phyloP scores from a whole-genome alignment of 495 filamentous ascomycete genomes.

The Antarctomyces pellizariae region DNA sequence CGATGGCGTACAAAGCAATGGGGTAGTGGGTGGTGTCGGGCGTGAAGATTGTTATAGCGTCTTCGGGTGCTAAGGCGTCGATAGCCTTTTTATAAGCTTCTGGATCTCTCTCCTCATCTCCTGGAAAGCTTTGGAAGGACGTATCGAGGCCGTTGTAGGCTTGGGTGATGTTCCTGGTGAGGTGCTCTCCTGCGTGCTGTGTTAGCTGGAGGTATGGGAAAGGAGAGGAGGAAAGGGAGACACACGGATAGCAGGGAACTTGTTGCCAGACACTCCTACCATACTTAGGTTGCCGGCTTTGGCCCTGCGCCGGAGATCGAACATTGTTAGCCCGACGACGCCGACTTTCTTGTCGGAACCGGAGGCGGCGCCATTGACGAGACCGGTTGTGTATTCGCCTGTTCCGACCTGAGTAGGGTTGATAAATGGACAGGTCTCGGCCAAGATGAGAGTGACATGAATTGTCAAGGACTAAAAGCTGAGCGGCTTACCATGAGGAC shows the following conservation, averaged over 20 bases:
- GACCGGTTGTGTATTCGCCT: conserved; percentile 92
- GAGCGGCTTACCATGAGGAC: conserved; percentile 53
- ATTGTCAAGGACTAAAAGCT: background rate
- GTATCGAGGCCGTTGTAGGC: conserved; percentile 76
- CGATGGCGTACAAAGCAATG: conserved; percentile 85
- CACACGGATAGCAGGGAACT: conserved; percentile 79
- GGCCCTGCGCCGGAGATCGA: conserved; percentile 69
- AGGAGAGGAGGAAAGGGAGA: conserved; percentile 1
- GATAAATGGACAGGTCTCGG: conserved; percentile 12
- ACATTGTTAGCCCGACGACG: conserved; percentile 73
- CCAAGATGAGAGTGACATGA: conserved; percentile 7
- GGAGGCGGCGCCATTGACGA: conserved; percentile 54
- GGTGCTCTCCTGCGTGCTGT: conserved; percentile 41
- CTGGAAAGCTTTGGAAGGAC: conserved; percentile 60
- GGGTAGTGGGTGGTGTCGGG: conserved; percentile 85
- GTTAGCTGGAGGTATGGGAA: conserved; percentile 1
- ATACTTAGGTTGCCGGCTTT: conserved; percentile 73
- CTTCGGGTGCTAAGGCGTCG: conserved; percentile 57
- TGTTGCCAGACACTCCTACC: conserved; percentile 71
- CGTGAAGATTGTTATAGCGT: conserved; percentile 92
- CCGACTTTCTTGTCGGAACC: conserved; percentile 82
- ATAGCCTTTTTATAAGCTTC: conserved; percentile 80
- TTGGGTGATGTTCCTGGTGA: conserved; percentile 67
- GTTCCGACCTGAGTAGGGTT: conserved; percentile 38
- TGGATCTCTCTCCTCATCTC: conserved; percentile 43